These are phyloP conservation scores for Rhynchospora breviuscula DNA, from an alignment of 176 grass and related monocot genomes.

Conservation along the genomic window DNA sequence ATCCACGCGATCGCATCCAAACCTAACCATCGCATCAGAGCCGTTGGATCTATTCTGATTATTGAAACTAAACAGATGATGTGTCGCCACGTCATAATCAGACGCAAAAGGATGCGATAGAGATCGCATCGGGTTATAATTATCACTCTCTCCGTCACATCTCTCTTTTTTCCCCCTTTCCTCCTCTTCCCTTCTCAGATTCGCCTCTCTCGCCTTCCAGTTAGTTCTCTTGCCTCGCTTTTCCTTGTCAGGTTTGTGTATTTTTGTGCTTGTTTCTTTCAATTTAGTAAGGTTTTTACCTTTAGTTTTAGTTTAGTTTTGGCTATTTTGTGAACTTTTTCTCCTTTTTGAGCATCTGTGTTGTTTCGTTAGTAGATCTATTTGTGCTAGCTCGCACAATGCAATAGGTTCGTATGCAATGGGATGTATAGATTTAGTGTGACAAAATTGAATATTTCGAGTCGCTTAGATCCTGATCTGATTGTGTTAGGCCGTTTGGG, in stretches of 20 bases:
- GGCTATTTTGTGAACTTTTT: not conserved
- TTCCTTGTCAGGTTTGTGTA: not conserved
- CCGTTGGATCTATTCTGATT: not conserved
- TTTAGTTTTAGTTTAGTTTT: not conserved
- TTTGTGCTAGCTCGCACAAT: not conserved
- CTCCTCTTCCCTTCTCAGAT: not conserved
- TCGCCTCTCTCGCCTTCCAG: not conserved
- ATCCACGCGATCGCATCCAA: not conserved
- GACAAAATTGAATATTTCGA: not conserved
- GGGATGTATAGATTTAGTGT: not conserved
- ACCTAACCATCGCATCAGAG: not conserved
- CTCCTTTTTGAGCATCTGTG: not conserved
- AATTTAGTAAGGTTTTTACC: not conserved
- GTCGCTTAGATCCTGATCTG: slow-evolving; percentile 9
- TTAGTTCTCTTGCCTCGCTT: not conserved
- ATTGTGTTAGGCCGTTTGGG: not conserved
- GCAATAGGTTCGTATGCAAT: not conserved
- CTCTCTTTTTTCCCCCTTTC: not conserved
- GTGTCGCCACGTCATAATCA: not conserved
- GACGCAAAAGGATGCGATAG: not conserved
- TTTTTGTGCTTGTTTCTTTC: not conserved
- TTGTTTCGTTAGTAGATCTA: slow-evolving; percentile 19
- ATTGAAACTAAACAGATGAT: not conserved
- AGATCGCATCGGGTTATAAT: not conserved
- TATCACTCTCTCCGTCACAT: not conserved